Base-by-base conservation (phyloP, 2,329 filamentous ascomycete species). In the Leptographium lundbergii region DNA sequence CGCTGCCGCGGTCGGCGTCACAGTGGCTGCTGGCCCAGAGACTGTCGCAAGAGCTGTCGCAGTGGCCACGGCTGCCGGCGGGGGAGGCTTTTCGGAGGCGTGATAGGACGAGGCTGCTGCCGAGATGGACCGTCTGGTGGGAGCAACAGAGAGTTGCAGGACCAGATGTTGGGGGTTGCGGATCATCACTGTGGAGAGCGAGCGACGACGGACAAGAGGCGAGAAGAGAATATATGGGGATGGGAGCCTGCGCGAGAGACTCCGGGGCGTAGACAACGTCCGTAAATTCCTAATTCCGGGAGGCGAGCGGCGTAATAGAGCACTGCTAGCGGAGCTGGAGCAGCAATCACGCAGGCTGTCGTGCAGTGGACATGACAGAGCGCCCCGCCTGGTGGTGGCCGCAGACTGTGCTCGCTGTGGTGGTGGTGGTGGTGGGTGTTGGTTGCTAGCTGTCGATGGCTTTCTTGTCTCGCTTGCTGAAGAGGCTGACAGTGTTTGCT, bases 101-200 rank as follows among this genome's bases (percentile, higher is more conserved):
- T 48, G 25, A 51, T 57, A 63, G 3, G 61, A 57, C 6, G 62
- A 48, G 54, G 61, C 62, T 25, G 60, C 62, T 25, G 62, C 62
- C 47, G 62, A 59, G 54, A 65, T 54, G 22, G 58, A 60, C 50
- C 63, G 62, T 62, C 63, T 58, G 32, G 61, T 57, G n/a, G 63
- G 62, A 59, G 61, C 62, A 52, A 65, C 62, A 56, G 62, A 62
- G 56, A 64, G 62, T 63, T 65, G 63, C 59, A 63, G 45, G 56
- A 59, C 58, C 56, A 61, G 54, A 17, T 64, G 59, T 32, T 61
- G 63, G 13, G 63, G 61, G 57, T 50, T 60, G 53, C 62, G 63
- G 25, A 65, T 58, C 64, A 65, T 65, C 25, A 57, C 62, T 57
- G 55, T 10, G 19, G 32, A 22, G 22, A 14, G 25, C 24, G 45